Base-by-base conservation (phyloP, 192 early-diverging fungal genomes). In the Coemansia sp. region DNA sequence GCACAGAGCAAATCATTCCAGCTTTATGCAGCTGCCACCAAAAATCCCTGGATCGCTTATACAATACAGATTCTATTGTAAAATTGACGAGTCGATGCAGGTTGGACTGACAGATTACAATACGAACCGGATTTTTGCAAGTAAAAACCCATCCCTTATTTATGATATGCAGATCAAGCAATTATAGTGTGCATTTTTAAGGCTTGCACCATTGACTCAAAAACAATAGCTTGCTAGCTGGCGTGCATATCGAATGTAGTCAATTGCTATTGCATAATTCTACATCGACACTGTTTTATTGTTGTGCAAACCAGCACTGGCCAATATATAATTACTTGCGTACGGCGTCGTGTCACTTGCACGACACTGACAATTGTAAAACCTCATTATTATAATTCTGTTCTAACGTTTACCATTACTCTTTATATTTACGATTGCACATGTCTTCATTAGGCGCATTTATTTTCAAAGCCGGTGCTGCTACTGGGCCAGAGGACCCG, bases 321-420 rank as follows among this genome's bases (percentile, higher is more conserved):
- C 1, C 41, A 45, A 45, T 45, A 45, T 45, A 45, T 15, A 45
- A n/a, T 45, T n/a, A n/a, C 3, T 45, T 15, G 11, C 15, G 14
- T 45, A 2, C 41, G 41, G 14, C 15, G 12, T 45, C 41, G 14
- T 45, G 41, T n/a, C 41, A 45, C 41, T n/a, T n/a, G 15, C 41
- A n/a, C 41, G 41, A 45, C 41, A n/a, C 41, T 45, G 41, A 45
- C 41, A 45, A 45, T 45, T 45, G 41, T 45, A 5, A 45, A 45
- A n/a, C 11, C 41, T 35, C 6, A 35, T 35, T 29, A 29, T 29
- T 35, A 45, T 45, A 45, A 2, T 45, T n/a, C 41, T 45, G 15
- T 45, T 45, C 41, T 35, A 35, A 35, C 32, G 8, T 35, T 35
- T 8, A 35, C 32, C 32, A 27, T 27, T 27, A 5, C 27, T 8